Evolutionary conservation across 352 stramenopile genomes (phyloP).

Genomic region (Thraustotheca clavata): DNA sequence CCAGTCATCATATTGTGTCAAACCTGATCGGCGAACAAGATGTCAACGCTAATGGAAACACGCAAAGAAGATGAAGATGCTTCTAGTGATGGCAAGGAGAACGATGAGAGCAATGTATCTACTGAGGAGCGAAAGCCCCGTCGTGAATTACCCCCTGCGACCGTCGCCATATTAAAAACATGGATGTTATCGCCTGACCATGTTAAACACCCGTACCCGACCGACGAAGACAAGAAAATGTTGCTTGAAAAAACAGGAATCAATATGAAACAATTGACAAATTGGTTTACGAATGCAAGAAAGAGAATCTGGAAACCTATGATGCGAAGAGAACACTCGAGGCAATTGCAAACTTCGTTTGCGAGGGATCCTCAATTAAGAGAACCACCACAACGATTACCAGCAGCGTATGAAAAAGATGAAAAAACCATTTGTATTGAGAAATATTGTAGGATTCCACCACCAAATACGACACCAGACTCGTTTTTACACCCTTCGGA

Average conservation of each 20-base stretch:
- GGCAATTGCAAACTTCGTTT: conserved; percentile 60
- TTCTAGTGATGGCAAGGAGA: not conserved
- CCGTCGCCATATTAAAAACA: conserved; percentile 75
- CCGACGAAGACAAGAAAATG: conserved; percentile 87
- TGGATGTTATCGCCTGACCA: conserved; percentile 87
- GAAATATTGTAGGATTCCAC: too few species aligned
- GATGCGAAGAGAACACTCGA: conserved; percentile 77
- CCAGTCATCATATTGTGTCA: not conserved
- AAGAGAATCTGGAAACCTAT: conserved; percentile 88
- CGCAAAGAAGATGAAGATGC: conserved; percentile 20
- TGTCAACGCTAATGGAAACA: not conserved
- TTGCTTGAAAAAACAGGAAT: conserved; percentile 83
- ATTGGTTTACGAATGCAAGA: conserved; percentile 86
- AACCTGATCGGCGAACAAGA: conserved; percentile 14
- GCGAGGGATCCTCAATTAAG: conserved; percentile 36
- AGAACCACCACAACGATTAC: not conserved
- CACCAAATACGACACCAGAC: conserved; percentile 2
- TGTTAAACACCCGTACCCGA: conserved; percentile 85
- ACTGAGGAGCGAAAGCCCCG: conserved; percentile 41
- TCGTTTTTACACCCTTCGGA: not conserved
- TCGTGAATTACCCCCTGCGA: conserved; percentile 72
- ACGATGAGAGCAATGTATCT: conserved; percentile 10
- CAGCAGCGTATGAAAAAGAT: not conserved
- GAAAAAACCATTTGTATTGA: not conserved
- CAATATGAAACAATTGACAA: conserved; percentile 88